A percentile compares a stretch with the other conserved stretches of the same genome.
These are phyloP conservation scores for Cymbopogon flexuosus DNA, from an alignment of 202 grass and related monocot genomes.

Conservation along the genomic window DNA sequence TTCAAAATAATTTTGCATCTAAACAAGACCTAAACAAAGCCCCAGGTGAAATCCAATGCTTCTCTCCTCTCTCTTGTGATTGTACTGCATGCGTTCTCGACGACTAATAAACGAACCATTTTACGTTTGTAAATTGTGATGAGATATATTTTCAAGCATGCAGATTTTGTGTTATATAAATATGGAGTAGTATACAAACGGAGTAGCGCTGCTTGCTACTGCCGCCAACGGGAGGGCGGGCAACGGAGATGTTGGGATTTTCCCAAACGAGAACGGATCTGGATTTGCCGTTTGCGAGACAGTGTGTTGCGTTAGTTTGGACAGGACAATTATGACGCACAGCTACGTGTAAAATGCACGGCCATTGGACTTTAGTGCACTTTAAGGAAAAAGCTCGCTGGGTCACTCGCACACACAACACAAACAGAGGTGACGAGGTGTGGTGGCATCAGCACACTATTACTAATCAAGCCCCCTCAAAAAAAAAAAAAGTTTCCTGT, in stretches of 20 bases:
- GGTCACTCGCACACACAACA: too few species aligned
- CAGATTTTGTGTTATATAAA: too few species aligned
- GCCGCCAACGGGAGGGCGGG: not conserved
- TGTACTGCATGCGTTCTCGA: too few species aligned
- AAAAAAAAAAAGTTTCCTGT: too few species aligned
- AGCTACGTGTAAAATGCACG: slow-evolving; percentile 9
- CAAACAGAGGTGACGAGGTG: too few species aligned
- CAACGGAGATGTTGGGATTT: not conserved
- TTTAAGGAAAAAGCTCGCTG: not conserved
- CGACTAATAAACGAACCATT: not conserved
- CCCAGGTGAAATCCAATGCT: too few species aligned
- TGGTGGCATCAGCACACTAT: too few species aligned
- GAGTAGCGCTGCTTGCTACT: not conserved
- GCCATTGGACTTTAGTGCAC: slow-evolving; percentile 15
- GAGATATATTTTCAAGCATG: not conserved
- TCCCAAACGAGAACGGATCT: slow-evolving; percentile 13
- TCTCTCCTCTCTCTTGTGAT: too few species aligned
- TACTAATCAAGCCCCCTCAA: too few species aligned
- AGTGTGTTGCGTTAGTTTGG: not conserved
- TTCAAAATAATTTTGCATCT: too few species aligned
- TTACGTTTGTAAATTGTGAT: not conserved
- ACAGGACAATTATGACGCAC: slow-evolving; percentile 29
- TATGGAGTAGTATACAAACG: not conserved
- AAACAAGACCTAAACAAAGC: too few species aligned
- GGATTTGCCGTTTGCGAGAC: not conserved